Base-by-base conservation (phyloP, 23 red algal genomes). In the Gracilaria gracilis region DNA sequence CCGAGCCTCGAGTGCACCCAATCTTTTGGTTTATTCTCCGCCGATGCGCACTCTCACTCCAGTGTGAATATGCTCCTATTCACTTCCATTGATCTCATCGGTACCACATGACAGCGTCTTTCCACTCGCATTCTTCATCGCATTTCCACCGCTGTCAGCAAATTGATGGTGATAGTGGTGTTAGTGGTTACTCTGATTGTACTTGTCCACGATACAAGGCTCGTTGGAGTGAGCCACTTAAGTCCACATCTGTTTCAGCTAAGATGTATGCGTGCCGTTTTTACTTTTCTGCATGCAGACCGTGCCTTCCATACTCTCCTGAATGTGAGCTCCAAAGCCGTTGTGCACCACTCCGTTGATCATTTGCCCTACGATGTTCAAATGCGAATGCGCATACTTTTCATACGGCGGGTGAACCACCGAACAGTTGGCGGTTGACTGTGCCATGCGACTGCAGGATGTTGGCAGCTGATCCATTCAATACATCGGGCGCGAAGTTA, bases 151-250 rank as follows among this genome's bases (percentile, higher is more conserved):
- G 31, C 66, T 67, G 12, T 86, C 67, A 9, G 65, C 65, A 6
- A 25, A 35, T 4, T 46, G 42, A 11, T 46, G 42, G 42, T 46
- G 42, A 57, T 64, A 47, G 39, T 86, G 83, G 51, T 74, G 62
- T 21, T 86, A 65, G 67, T 86, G 83, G 20, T 64, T 86, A 35
- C 31, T 74, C 66, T 86, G 83, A 55, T 71, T 74, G 44, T 86
- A 86, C 83, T 75, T 86, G 25, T 40, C 75, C 11, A 74, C 83
- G 44, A 86, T 59, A 39, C 67, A 46, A 25, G 25, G 28, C 40
- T 74, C 75, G 34, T 12, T 57, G 15, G 83, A 54, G 66, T 86
- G 83, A 34, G 83, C 37, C 83, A 86, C 24, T 24, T 86, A 64
- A 20, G 83, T 28, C 83, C 83, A 86, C 15, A 47, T 5, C 20